Percentiles rank a stretch among this genome's conserved stretches.
These are phyloP conservation scores for Aspergillus melleus DNA, from an alignment of 2,329 filamentous ascomycete genomes.

Conservation along the genomic window DNA sequence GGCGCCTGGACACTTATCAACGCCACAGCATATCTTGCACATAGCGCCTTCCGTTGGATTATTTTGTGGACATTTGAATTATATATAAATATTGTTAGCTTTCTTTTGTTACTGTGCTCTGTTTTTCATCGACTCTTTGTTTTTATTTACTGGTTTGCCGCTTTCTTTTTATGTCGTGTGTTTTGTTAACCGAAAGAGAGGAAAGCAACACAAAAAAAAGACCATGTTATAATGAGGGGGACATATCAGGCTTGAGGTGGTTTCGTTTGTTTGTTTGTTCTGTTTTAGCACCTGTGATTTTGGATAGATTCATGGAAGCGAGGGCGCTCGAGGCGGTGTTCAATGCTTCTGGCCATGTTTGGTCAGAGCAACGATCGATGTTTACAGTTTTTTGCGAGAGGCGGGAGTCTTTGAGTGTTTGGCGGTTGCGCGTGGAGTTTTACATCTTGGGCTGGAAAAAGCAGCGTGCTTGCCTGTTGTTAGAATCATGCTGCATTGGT, in stretches of 20 bases:
- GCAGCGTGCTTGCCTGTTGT: not conserved
- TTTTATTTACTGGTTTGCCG: conserved; percentile 8
- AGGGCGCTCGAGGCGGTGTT: conserved; percentile 35
- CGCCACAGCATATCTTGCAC: not conserved
- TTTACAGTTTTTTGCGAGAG: not conserved
- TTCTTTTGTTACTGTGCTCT: conserved; percentile 8
- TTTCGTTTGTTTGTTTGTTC: conserved; percentile 7
- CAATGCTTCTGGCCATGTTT: not conserved
- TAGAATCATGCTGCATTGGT: not conserved
- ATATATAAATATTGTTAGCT: conserved; percentile 22
- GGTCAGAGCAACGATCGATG: not conserved
- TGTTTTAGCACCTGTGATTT: conserved; percentile 1
- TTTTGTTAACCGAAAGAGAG: not conserved
- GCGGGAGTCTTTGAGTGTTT: not conserved
- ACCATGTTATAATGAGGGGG: conserved; percentile 8
- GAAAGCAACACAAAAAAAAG: conserved; percentile 6
- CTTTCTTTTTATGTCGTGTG: not conserved
- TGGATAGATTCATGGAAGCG: conserved; percentile 16
- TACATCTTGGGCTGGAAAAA: not conserved
- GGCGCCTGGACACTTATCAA: not conserved
- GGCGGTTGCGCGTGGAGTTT: not conserved
- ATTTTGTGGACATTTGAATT: conserved; percentile 15
- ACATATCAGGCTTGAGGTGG: conserved; percentile 3
- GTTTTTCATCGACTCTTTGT: conserved; percentile 3
- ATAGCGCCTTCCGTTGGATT: conserved; percentile 14